Evolutionary conservation across 1,139 yeast species (phyloP).

Genomic region (Scheffersomyces parashehatae): DNA sequence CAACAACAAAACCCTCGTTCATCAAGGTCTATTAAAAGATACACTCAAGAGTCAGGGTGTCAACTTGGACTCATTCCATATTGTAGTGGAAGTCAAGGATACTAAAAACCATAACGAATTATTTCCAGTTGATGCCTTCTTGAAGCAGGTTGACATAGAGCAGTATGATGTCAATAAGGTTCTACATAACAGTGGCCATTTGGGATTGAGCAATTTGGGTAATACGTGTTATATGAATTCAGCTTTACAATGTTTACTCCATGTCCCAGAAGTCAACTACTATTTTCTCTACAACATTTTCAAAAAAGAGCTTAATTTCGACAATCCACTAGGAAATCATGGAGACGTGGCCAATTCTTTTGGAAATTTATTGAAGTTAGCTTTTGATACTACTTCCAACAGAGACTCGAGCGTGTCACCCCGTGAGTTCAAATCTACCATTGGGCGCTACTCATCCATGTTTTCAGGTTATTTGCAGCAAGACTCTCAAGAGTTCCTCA

Average conservation of each 20-base stretch:
- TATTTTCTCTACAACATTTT: conserved; percentile 70
- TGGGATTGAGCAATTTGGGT: conserved; percentile 81
- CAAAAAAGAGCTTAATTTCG: conserved; percentile 64
- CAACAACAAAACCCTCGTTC: conserved; percentile 31
- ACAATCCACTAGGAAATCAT: conserved; percentile 81
- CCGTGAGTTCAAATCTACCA: conserved; percentile 71
- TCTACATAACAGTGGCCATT: conserved; percentile 30
- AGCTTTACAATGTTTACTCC: conserved; percentile 87
- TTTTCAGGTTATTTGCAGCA: conserved; percentile 91
- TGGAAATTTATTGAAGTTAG: conserved; percentile 60
- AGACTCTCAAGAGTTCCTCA: conserved; percentile 92
- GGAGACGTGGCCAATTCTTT: conserved; percentile 82
- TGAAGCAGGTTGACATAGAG: conserved; percentile 18
- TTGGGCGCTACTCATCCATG: conserved; percentile 79
- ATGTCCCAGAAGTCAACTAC: conserved; percentile 78
- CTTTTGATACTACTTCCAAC: conserved; percentile 44
- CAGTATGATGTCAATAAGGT: conserved; percentile 16
- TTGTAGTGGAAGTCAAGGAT: conserved; percentile 35
- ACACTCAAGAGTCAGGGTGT: conserved; percentile 37
- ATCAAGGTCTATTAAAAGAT: conserved; percentile 21
- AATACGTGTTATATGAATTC: conserved; percentile 98
- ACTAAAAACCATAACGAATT: conserved; percentile 11
- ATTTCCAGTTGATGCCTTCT: conserved; percentile 32
- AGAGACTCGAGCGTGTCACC: conserved; percentile 48
- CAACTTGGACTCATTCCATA: conserved; percentile 25